Conservation (phyloP, 345 rosid species). For the Punica granatum region DNA sequence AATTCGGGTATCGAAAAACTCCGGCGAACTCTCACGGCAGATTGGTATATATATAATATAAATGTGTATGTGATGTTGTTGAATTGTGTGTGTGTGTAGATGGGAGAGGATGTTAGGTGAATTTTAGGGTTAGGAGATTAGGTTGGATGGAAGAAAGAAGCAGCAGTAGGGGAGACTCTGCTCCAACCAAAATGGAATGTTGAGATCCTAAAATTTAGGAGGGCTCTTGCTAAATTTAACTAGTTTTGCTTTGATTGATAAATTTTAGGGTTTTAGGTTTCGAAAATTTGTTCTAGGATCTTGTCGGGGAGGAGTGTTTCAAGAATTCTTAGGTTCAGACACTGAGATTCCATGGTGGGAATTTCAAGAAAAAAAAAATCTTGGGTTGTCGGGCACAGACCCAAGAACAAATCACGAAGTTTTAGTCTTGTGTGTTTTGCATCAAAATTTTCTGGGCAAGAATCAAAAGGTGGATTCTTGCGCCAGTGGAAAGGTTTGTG, state of each 20-base stretch:
- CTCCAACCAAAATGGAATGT: constrained; percentile 20
- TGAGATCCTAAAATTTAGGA: constrained; percentile 11
- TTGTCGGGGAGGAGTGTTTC: not conserved
- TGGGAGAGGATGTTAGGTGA: constrained; percentile 26
- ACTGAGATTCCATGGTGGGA: constrained; percentile 4
- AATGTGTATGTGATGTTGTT: constrained; percentile 13
- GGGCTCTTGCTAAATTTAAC: constrained; percentile 4
- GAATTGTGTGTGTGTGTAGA: constrained; percentile 33
- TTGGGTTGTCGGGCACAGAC: constrained; percentile 2
- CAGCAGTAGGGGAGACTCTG: not conserved
- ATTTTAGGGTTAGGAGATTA: constrained; percentile 26
- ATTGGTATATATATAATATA: constrained; percentile 18
- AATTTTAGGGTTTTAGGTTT: constrained; percentile 1
- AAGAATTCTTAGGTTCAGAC: constrained; percentile 11
- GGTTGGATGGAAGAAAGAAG: constrained; percentile 18
- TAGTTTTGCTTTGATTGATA: not conserved
- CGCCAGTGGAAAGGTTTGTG: constrained; percentile 7
- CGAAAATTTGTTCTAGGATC: not conserved
- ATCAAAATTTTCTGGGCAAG: constrained; percentile 4
- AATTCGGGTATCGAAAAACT: not conserved
- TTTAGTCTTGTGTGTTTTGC: not conserved
- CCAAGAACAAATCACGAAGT: not conserved
- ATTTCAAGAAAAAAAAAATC: constrained; percentile 7
- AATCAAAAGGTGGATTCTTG: constrained; percentile 13
- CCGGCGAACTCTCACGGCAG: constrained; percentile 4